These are phyloP conservation scores for Pseudopyricularia javanii DNA, from an alignment of 2,329 filamentous ascomycete species.

Conservation along the genomic window DNA sequence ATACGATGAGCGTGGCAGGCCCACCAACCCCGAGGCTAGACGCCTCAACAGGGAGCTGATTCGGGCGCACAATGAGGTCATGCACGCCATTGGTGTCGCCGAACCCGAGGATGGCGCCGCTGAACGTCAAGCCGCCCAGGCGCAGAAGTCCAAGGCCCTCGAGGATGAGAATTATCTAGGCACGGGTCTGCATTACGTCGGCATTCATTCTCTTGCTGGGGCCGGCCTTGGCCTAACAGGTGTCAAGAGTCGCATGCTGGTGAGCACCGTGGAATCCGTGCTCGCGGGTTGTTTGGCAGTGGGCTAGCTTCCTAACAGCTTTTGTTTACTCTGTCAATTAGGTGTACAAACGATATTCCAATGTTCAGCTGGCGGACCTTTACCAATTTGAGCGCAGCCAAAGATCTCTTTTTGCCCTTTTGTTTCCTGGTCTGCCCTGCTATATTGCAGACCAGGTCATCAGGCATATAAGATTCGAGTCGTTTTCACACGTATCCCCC, in stretches of 20 bases:
- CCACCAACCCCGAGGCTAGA: conserved; percentile 41
- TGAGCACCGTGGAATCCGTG: conserved; percentile 13
- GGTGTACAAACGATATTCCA: conserved; percentile 38
- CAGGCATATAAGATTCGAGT: background rate
- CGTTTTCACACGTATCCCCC: background rate
- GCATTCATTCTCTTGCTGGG: conserved; percentile 25
- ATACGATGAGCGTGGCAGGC: conserved; percentile 43
- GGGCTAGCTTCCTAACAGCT: background rate
- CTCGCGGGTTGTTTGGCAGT: background rate
- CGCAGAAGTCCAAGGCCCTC: conserved; percentile 10
- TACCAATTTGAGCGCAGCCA: conserved; percentile 18
- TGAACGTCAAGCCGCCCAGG: conserved; percentile 31
- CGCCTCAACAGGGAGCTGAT: conserved; percentile 44
- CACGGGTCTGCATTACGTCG: conserved; percentile 20
- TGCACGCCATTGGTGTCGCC: conserved; percentile 49
- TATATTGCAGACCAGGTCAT: conserved; percentile 13
- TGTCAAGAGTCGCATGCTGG: conserved; percentile 40
- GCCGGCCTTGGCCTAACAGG: conserved; percentile 39
- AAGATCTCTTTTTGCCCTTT: conserved; percentile 18
- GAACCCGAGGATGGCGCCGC: conserved; percentile 37
- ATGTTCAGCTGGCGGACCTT: conserved; percentile 34
- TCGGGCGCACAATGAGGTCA: conserved; percentile 49
- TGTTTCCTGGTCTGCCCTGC: conserved; percentile 26
- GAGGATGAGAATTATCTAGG: conserved; percentile 19
- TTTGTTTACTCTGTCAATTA: conserved; percentile 12